These are phyloP conservation scores for Microdochium paspali DNA, from an alignment of 2,329 filamentous ascomycete species.

Conservation along the genomic window DNA sequence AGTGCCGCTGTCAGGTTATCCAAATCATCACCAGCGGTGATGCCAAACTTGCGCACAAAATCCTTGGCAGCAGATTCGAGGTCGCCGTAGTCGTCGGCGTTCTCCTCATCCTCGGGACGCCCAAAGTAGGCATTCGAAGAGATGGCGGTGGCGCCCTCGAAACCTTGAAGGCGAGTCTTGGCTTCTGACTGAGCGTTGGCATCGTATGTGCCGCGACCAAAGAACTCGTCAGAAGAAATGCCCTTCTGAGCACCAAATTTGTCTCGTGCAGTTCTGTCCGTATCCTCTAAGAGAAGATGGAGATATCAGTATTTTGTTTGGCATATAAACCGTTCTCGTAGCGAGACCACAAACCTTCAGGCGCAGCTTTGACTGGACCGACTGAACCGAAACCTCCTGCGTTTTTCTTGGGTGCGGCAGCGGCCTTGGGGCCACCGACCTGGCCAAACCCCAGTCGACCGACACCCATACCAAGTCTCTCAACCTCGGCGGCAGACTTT, in stretches of 20 bases:
- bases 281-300: conserved; percentile 45
- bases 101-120: conserved; percentile 71
- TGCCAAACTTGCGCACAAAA: conserved; percentile 88
- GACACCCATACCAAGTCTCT: conserved; percentile 84
- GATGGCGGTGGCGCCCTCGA: conserved; percentile 86
- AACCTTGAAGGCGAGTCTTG: conserved; percentile 78
- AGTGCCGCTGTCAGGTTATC: conserved; percentile 79
- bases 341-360: conserved; percentile 47
- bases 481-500: conserved; percentile 69
- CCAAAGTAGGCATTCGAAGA: conserved; percentile 98
- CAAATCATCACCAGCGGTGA: conserved; percentile 90
- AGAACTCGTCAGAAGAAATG: conserved; percentile 97
- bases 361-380: conserved; percentile 59
- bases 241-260: conserved; percentile 93
- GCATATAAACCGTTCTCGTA: background rate
- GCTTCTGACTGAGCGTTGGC: conserved; percentile 73
- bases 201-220: conserved; percentile 83
- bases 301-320: background rate
- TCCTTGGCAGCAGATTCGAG: conserved; percentile 91
- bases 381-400: conserved; percentile 82
- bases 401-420: conserved; percentile 57
- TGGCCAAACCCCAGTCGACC: conserved; percentile 82
- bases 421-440: conserved; percentile 52
- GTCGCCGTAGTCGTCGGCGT: conserved; percentile 74
- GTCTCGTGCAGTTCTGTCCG: conserved; percentile 70